A percentile compares a stretch with the other conserved stretches of the same genome.
Conservation (phyloP, 345 rosid genomes). For the Ailanthus altissimus region DNA sequence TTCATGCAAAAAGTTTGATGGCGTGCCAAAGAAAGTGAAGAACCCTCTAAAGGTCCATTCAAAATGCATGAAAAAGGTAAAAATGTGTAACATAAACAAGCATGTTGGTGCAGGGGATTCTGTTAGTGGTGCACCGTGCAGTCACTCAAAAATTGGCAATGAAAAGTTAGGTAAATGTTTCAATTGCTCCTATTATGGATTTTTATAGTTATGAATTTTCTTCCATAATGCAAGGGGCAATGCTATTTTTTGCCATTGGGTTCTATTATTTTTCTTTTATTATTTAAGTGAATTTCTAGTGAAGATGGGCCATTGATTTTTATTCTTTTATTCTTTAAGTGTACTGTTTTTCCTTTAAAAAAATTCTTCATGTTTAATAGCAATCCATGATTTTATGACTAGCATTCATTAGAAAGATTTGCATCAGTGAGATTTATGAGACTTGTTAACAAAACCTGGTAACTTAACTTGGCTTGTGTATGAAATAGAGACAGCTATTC, state of each 20-base stretch:
- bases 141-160: constrained; percentile 27
- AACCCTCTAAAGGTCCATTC: constrained; percentile 38
- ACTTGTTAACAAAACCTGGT: not conserved
- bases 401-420: not conserved
- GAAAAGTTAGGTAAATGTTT: constrained; percentile 32
- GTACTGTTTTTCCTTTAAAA: not conserved
- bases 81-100: constrained; percentile 28
- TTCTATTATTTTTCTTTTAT: not conserved
- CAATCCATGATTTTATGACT: not conserved
- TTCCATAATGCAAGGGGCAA: not conserved
- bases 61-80: constrained; percentile 33
- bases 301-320: not conserved
- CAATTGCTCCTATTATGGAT: constrained; percentile 1
- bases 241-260: not conserved
- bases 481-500: constrained; percentile 21
- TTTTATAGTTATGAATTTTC: not conserved
- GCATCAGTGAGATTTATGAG: not conserved
- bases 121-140: constrained; percentile 21
- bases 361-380: not conserved
- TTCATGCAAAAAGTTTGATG: constrained; percentile 26
- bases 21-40: constrained; percentile 39
- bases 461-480: constrained; percentile 13
- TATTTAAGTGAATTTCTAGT: not conserved
- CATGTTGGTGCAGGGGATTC: constrained; percentile 26
- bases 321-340: not conserved